Percentiles rank a stretch among this genome's conserved stretches.
Evolutionary conservation across 148 eudicot species (phyloP).

Genomic region (Rhododendron molle): DNA sequence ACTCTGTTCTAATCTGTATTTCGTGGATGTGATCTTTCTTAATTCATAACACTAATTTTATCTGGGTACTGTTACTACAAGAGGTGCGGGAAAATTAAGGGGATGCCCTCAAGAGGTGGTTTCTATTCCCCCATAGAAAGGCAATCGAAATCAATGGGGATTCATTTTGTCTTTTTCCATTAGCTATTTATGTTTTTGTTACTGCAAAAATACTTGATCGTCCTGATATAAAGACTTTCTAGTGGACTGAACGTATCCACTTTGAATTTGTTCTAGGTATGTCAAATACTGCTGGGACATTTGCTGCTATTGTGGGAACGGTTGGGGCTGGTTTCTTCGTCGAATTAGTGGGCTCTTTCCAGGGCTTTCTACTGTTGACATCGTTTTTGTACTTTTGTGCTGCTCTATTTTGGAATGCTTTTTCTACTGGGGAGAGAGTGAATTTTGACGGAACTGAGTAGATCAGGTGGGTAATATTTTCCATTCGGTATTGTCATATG

Average conservation of each 20-base stretch:
- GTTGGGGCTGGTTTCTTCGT: conserved; percentile 91
- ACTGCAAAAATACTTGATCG: neutral
- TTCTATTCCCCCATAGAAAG: neutral
- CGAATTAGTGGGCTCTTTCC: conserved; percentile 69
- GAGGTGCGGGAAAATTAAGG: neutral
- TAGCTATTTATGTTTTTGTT: neutral
- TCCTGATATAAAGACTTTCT: neutral
- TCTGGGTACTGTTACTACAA: neutral
- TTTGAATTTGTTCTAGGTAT: conserved; percentile 44
- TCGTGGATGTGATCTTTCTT: neutral
- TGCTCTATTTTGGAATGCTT: conserved; percentile 61
- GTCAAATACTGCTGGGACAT: conserved; percentile 78
- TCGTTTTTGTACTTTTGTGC: conserved; percentile 59
- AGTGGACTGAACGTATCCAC: no score
- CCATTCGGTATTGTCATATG: neutral
- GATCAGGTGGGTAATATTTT: neutral
- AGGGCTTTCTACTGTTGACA: conserved; percentile 77
- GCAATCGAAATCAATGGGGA: neutral
- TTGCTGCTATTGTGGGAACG: conserved; percentile 83
- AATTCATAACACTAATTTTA: neutral
- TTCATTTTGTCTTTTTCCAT: neutral
- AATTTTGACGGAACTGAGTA: conserved; percentile 55
- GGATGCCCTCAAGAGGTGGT: neutral
- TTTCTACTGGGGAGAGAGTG: conserved; percentile 78
- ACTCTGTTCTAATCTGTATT: neutral